A percentile compares a stretch with the other conserved stretches of the same genome.
Evolutionary conservation across 768 basidiomycete species (phyloP).

Genomic region (Boletus vermiculosoides): DNA sequence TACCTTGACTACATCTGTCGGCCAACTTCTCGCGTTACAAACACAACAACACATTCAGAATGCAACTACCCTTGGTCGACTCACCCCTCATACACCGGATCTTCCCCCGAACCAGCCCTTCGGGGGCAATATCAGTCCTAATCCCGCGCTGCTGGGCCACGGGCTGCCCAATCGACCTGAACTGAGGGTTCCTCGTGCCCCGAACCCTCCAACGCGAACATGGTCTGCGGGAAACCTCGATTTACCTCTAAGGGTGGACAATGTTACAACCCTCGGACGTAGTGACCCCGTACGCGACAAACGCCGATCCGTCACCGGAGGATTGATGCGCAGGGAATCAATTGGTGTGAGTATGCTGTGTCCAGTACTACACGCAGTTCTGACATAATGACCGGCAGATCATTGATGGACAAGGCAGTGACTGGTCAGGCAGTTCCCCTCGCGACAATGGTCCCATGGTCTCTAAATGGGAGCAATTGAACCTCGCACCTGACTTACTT

Average conservation of each 20-base stretch:
- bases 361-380: slow-evolving; percentile 5
- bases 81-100: slow-evolving; percentile 38
- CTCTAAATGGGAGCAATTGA: slow-evolving; percentile 95
- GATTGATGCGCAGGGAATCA: slow-evolving; percentile 72
- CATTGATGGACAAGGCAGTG: slow-evolving; percentile 55
- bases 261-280: slow-evolving; percentile 36
- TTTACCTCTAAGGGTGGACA: slow-evolving; percentile 59
- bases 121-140: slow-evolving; percentile 38
- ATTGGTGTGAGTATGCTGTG: slow-evolving; percentile 52
- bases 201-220: slow-evolving; percentile 72
- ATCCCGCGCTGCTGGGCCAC: slow-evolving; percentile 49
- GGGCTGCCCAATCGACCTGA: slow-evolving; percentile 67
- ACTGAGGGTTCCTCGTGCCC: slow-evolving; percentile 57
- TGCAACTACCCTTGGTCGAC: slow-evolving; percentile 34
- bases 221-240: slow-evolving; percentile 86
- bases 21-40: slow-evolving; percentile 78
- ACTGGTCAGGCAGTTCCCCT: slow-evolving; percentile 49
- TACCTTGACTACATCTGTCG: slow-evolving; percentile 79
- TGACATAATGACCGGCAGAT: slow-evolving; percentile 39
- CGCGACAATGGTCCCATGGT: slow-evolving; percentile 79
- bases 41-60: slow-evolving; percentile 67
- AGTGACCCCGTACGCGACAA: slow-evolving; percentile 55
- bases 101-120: slow-evolving; percentile 44
- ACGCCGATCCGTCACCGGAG: slow-evolving; percentile 66
- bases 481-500: slow-evolving; percentile 81